Evolutionary conservation across 768 basidiomycete genomes (phyloP).

Genomic region (Filobasidium wieringae): DNA sequence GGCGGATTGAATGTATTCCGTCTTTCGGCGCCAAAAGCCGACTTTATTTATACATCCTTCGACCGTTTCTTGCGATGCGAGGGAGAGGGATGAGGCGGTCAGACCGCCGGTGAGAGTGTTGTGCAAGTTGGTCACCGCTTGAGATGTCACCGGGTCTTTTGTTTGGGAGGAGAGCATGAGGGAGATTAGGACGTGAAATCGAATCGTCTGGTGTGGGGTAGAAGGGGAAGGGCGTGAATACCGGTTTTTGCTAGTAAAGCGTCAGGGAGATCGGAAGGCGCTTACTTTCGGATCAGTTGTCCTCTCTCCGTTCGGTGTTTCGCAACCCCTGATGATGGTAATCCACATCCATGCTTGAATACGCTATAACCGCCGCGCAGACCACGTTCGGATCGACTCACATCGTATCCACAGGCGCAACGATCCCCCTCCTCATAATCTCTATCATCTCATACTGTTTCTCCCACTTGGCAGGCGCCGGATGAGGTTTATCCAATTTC

Average conservation of each 20-base stretch:
- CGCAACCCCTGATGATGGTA: slow-evolving; percentile 36
- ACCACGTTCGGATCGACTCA: background rate
- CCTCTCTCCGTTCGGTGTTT: slow-evolving; percentile 23
- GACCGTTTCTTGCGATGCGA: slow-evolving; percentile 53
- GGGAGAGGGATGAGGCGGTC: slow-evolving; percentile 52
- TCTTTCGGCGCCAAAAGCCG: slow-evolving; percentile 84
- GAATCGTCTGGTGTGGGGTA: slow-evolving; percentile 50
- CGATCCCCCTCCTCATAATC: slow-evolving; percentile 57
- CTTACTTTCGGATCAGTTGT: slow-evolving; percentile 22
- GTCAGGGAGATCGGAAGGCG: background rate
- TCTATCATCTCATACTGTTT: slow-evolving; percentile 46
- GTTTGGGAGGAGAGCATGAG: slow-evolving; percentile 95
- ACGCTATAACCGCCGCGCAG: background rate
- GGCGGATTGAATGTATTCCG: slow-evolving; percentile 57
- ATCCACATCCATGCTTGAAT: background rate
- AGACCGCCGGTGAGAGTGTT: slow-evolving; percentile 52
- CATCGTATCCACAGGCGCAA: slow-evolving; percentile 83
- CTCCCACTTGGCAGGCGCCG: slow-evolving; percentile 30
- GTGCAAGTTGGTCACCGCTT: slow-evolving; percentile 65
- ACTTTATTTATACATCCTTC: slow-evolving; percentile 72
- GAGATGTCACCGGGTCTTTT: slow-evolving; percentile 76
- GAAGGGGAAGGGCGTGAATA: background rate
- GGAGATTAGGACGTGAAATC: slow-evolving; percentile 75
- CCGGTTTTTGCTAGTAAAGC: background rate
- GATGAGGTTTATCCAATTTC: slow-evolving; percentile 33